These are phyloP conservation scores for Linum usitatissimum DNA, from an alignment of 345 rosid genomes.

Conservation along the genomic window DNA sequence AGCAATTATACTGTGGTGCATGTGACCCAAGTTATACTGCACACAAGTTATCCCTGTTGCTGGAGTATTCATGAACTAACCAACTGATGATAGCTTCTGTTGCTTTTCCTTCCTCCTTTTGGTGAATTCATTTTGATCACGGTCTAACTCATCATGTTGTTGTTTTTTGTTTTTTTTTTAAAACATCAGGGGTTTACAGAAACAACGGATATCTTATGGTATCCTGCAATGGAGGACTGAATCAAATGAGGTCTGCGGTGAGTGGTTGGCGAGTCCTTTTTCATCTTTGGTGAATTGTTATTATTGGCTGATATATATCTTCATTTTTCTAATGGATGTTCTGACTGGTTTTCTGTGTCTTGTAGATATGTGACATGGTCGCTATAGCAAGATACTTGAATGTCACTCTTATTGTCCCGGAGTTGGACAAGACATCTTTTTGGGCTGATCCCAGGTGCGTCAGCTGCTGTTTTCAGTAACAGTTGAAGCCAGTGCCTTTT, in stretches of 20 bases:
- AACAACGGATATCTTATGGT: constrained; percentile 91
- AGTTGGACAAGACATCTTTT: constrained; percentile 88
- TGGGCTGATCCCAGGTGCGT: constrained; percentile 90
- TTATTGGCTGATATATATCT: neutral
- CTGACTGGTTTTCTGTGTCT: constrained; percentile 11
- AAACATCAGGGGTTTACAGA: constrained; percentile 52
- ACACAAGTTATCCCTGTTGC: neutral
- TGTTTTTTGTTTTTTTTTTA: neutral
- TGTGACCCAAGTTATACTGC: neutral
- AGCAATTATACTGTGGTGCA: neutral
- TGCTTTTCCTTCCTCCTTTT: neutral
- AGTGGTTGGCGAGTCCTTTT: constrained; percentile 24
- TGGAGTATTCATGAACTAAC: neutral
- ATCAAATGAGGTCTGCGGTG: constrained; percentile 98
- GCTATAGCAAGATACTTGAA: constrained; percentile 75
- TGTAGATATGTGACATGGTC: constrained; percentile 97
- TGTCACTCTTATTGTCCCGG: constrained; percentile 88
- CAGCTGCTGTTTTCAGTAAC: neutral
- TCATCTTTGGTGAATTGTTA: neutral
- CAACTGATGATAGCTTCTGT: too few relatives aligned
- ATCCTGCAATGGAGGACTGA: constrained; percentile 98
- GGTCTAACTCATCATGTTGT: neutral
- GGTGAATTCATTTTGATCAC: neutral
- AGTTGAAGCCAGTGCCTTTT: neutral
- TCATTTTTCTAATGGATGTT: neutral